A percentile compares a stretch with the other conserved stretches of the same genome.
phyloP scores from a whole-genome alignment of 2,329 filamentous ascomycete species.

The Gnomoniopsis sp. region DNA sequence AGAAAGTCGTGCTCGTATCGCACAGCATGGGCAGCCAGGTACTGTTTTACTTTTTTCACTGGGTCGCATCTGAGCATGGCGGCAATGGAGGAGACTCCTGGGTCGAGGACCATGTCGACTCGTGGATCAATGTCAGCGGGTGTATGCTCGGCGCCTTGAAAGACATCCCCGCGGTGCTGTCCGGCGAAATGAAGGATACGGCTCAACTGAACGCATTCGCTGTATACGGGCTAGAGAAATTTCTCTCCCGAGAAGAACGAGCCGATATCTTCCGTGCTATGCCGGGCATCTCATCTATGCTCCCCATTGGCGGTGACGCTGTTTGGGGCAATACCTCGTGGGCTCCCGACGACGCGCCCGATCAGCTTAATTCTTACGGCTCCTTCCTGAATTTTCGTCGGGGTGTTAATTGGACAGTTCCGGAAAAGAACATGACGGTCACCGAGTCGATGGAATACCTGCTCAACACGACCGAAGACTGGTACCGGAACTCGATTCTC shows the following conservation, averaged over 20 bases:
- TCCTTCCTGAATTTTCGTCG: slow-evolving; percentile 80
- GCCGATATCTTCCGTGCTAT: slow-evolving; percentile 94
- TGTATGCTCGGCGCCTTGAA: slow-evolving; percentile 97
- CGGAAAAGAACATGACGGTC: slow-evolving; percentile 76
- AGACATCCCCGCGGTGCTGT: slow-evolving; percentile 83
- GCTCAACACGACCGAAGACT: slow-evolving; percentile 72
- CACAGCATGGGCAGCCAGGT: slow-evolving; percentile 99
- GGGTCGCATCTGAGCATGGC: slow-evolving; percentile 74
- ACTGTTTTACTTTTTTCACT: slow-evolving; percentile 73
- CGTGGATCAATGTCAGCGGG: slow-evolving; percentile 97
- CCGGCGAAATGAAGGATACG: slow-evolving; percentile 97
- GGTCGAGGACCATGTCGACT: slow-evolving; percentile 87
- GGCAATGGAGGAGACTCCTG: slow-evolving; percentile 80
- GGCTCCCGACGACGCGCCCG: slow-evolving; percentile 81
- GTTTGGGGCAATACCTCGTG: slow-evolving; percentile 91
- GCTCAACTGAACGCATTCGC: slow-evolving; percentile 95
- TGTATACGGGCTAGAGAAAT: slow-evolving; percentile 95
- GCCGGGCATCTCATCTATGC: slow-evolving; percentile 95
- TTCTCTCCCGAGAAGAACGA: slow-evolving; percentile 83
- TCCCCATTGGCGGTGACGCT: slow-evolving; percentile 87
- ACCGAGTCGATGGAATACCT: slow-evolving; percentile 74
- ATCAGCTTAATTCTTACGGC: slow-evolving; percentile 71
- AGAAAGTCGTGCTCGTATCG: slow-evolving; percentile 82
- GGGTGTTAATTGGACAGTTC: slow-evolving; percentile 59
- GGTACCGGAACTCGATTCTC: slow-evolving; percentile 75